phyloP scores from a whole-genome alignment of 176 grass and related monocot species.

The Aegilops speltoides region DNA sequence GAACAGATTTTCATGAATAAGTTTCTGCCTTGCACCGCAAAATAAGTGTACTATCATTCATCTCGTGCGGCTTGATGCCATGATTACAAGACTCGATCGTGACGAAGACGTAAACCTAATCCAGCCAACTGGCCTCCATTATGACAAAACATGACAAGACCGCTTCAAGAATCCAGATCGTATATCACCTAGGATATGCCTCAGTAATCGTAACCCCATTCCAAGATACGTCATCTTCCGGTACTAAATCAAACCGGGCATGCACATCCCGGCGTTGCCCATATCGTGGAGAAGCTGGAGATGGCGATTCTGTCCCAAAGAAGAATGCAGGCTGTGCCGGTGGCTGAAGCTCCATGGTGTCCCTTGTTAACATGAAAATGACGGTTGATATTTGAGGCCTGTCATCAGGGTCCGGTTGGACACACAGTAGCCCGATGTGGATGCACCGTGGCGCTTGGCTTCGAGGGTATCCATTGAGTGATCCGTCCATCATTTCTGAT shows the following conservation, averaged over 20 bases:
- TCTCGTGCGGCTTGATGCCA: no score
- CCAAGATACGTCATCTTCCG: slow-evolving; percentile 1
- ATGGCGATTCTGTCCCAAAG: slow-evolving; percentile 1
- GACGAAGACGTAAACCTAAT: no score
- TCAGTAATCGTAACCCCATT: slow-evolving; percentile 33
- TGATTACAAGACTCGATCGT: no score
- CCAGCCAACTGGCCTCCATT: no score
- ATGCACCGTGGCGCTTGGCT: slow-evolving; percentile 33
- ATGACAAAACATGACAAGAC: no score
- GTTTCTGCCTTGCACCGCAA: no score
- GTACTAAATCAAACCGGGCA: neutral
- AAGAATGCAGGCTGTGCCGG: slow-evolving; percentile 44
- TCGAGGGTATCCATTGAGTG: neutral
- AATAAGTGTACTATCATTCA: no score
- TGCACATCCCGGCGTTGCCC: neutral
- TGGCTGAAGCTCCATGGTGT: slow-evolving; percentile 28
- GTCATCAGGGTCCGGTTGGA: slow-evolving; percentile 38
- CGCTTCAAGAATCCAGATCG: no score
- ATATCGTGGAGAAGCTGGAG: neutral
- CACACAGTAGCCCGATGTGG: slow-evolving; percentile 53
- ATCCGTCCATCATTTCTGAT: slow-evolving; percentile 25
- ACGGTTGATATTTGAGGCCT: slow-evolving; percentile 51
- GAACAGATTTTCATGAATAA: no score
- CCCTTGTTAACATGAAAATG: slow-evolving; percentile 54
- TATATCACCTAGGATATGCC: slow-evolving; percentile 31